Evolutionary conservation across 2,329 filamentous ascomycete genomes (phyloP).

Genomic region (Aspergillus ibericus): DNA sequence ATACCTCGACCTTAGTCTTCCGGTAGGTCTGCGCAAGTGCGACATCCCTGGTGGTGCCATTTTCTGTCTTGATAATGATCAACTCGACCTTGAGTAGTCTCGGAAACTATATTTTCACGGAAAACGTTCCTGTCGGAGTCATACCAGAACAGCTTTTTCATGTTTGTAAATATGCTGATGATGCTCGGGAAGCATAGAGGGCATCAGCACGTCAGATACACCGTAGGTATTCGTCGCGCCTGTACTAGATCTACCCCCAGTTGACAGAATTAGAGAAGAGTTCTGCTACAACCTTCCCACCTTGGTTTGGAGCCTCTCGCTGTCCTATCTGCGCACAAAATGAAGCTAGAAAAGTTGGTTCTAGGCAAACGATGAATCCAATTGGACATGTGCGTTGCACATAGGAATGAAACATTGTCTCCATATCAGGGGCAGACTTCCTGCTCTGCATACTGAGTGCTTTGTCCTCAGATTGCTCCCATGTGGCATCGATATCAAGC

Average conservation of each 20-base stretch:
- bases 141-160: background rate
- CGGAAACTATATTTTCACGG: background rate
- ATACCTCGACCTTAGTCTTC: background rate
- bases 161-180: background rate
- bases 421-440: background rate
- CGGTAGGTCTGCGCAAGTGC: background rate
- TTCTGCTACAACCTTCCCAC: background rate
- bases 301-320: no score
- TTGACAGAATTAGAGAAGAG: background rate
- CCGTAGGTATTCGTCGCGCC: background rate
- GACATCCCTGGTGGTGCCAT: background rate
- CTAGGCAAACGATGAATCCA: background rate
- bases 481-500: background rate
- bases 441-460: no score
- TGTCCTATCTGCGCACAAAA: background rate
- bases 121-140: background rate
- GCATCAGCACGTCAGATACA: background rate
- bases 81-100: background rate
- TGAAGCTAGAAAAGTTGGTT: background rate
- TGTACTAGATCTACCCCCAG: background rate
- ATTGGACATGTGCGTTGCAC: background rate
- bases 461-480: background rate
- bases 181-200: background rate
- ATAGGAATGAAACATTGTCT: background rate
- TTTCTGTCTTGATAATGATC: background rate